phyloP scores from a whole-genome alignment of 2,329 filamentous ascomycete species.

The Cucurbitaria berberidis region DNA sequence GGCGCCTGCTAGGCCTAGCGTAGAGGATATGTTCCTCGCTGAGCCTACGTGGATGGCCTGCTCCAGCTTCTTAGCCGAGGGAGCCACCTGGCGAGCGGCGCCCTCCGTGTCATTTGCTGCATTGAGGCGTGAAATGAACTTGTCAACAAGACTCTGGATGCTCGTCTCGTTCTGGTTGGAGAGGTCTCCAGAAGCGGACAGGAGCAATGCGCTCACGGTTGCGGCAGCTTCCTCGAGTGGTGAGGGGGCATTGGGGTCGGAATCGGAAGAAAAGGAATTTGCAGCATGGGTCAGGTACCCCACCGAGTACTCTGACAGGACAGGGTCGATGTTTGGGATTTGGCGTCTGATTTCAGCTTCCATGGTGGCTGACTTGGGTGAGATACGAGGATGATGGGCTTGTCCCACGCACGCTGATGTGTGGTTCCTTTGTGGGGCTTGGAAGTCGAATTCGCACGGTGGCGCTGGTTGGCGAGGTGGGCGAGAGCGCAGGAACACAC shows the following conservation, averaged over 20 bases:
- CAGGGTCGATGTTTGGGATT: conserved; percentile 84
- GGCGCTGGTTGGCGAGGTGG: conserved; percentile 31
- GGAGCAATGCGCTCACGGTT: conserved; percentile 82
- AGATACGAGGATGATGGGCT: conserved; percentile 16
- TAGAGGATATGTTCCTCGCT: conserved; percentile 95
- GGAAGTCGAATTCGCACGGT: conserved; percentile 19
- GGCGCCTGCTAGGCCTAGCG: conserved; percentile 81
- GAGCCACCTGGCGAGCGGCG: conserved; percentile 72
- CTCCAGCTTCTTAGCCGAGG: conserved; percentile 82
- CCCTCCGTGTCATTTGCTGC: conserved; percentile 72
- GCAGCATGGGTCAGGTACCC: conserved; percentile 95
- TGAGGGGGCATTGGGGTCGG: conserved; percentile 70
- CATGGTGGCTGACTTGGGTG: conserved; percentile 61
- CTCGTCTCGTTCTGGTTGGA: conserved; percentile 74
- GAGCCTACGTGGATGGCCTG: conserved; percentile 94
- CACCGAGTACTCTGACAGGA: conserved; percentile 89
- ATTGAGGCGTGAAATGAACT: conserved; percentile 84
- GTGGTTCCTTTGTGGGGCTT: too few species aligned
- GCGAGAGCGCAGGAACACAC: conserved; percentile 19
- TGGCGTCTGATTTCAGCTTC: conserved; percentile 85
- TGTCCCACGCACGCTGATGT: conserved; percentile 26
- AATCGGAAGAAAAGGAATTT: conserved; percentile 77
- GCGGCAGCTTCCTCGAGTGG: conserved; percentile 84
- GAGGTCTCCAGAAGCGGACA: conserved; percentile 90
- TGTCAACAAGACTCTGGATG: conserved; percentile 83